phyloP scores from a whole-genome alignment of 2,329 filamentous ascomycete species.

The Colletotrichum destructivum region DNA sequence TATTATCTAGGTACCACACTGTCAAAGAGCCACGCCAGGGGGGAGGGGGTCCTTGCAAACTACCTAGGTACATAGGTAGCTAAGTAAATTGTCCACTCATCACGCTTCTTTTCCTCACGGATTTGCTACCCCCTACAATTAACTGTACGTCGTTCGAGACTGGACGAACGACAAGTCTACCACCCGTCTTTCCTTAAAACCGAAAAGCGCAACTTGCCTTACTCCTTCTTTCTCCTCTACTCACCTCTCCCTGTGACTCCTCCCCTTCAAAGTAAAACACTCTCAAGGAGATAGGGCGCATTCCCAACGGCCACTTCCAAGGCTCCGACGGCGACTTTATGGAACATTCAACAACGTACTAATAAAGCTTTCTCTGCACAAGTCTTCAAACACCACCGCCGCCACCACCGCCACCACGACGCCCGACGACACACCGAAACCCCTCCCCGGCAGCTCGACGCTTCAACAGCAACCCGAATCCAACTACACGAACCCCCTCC shows the following conservation, averaged over 20 bases:
- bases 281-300: constrained; percentile 16
- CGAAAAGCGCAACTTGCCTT: constrained; percentile 3
- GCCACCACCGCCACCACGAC: background rate
- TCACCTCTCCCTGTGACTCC: constrained; percentile 2
- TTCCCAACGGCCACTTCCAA: constrained; percentile 26
- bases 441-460: constrained; percentile 1
- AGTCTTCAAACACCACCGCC: background rate
- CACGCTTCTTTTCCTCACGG: constrained; percentile 28
- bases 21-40: no score
- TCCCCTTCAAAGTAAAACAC: constrained; percentile 5
- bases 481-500: background rate
- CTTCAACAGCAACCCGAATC: constrained; percentile 30
- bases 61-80: background rate
- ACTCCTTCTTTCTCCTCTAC: background rate
- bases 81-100: constrained; percentile 27
- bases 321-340: constrained; percentile 10
- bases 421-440: constrained; percentile 17
- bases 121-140: constrained; percentile 5
- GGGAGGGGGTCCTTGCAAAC: constrained; percentile 15
- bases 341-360: constrained; percentile 3
- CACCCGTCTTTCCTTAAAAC: constrained; percentile 19
- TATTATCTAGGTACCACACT: no score
- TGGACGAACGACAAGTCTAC: constrained; percentile 36
- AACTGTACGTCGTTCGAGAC: constrained; percentile 28
- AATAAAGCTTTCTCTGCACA: constrained; percentile 13